phyloP scores from a whole-genome alignment of 1,284 basidiomycete species.

The Porogramme epimiltina region DNA sequence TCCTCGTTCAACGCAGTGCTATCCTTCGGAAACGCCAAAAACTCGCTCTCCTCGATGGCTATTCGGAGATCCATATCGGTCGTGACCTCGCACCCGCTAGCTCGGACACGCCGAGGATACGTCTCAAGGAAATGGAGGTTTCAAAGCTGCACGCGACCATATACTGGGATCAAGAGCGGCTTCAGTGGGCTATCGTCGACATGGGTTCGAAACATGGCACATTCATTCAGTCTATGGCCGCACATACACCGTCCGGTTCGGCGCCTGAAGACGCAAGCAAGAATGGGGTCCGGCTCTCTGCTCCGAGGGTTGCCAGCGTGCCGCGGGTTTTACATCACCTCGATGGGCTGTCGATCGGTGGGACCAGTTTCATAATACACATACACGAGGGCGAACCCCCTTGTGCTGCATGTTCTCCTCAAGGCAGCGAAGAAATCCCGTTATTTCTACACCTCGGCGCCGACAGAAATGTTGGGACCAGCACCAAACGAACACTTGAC shows the following conservation, averaged over 20 bases:
- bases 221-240: constrained; percentile 43
- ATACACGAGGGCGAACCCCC: constrained; percentile 62
- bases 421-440: constrained; percentile 54
- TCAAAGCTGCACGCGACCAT: constrained; percentile 77
- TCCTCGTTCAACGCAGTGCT: constrained; percentile 53
- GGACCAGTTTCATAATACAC: constrained; percentile 69
- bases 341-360: constrained; percentile 65
- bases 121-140: constrained; percentile 79
- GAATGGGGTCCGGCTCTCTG: constrained; percentile 56
- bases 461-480: constrained; percentile 24
- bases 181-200: constrained; percentile 72
- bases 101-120: constrained; percentile 57
- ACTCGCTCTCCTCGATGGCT: constrained; percentile 63
- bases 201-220: constrained; percentile 84
- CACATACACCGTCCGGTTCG: constrained; percentile 4
- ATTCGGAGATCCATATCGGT: constrained; percentile 68
- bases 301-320: constrained; percentile 63
- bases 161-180: constrained; percentile 63
- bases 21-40: constrained; percentile 52
- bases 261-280: constrained; percentile 5
- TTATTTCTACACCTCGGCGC: constrained; percentile 47
- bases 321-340: constrained; percentile 63
- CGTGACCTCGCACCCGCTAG: constrained; percentile 57
- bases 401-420: constrained; percentile 60
- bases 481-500: constrained; percentile 36